Evolutionary conservation across 208 protist genomes (phyloP), one percentile per base, ranked within the genome.

Genomic region (Naegleria fowleri): DNA sequence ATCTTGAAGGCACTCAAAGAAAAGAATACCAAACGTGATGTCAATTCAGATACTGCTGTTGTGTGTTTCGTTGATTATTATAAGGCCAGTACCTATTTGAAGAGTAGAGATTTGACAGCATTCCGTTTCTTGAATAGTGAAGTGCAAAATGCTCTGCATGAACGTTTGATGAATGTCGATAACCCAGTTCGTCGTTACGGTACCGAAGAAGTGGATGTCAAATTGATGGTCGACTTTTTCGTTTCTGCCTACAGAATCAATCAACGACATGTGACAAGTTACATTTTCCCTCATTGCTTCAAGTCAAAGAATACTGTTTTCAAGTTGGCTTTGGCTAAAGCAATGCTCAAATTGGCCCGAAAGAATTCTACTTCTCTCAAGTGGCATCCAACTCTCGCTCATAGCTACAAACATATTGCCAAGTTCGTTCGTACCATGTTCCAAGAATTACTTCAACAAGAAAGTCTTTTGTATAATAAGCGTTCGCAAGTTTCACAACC

Each of bases 61-160:
- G 22, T 79, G 16, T 90, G 87, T 79, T 90, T 79, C 79, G 55
- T 90, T 7, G 87, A 90, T 90, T 79, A 51, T 39, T 90, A 36
- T 33, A 90, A 90, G n/a, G 55, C 55, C 25, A 33, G 41, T 33
- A 83, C 87, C 7, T 90, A 90, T n/a, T 15, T 79, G 13, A 16
- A 19, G 16, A 90, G 59, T 5, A 22, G 29, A 29, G 51, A 41
- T 67, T 67, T 29, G 4, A n/a, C 7, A 2, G 33, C 48, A 51
- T 40, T 90, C 15, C 6, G 87, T 38, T 48, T 79, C 9, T 38
- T 79, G 9, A 41, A 67, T 41, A n/a, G 15, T 79, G 38, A 90
- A 79, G 38, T 83, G 36, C 52, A 90, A 79, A 88, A 51, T 59
- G 36, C 25, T 9, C 5, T 88, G 7, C 85, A 59, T 6, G 48